Evolutionary conservation across 441 rosid genomes (phyloP).

Genomic region (Manihot esculenta): DNA sequence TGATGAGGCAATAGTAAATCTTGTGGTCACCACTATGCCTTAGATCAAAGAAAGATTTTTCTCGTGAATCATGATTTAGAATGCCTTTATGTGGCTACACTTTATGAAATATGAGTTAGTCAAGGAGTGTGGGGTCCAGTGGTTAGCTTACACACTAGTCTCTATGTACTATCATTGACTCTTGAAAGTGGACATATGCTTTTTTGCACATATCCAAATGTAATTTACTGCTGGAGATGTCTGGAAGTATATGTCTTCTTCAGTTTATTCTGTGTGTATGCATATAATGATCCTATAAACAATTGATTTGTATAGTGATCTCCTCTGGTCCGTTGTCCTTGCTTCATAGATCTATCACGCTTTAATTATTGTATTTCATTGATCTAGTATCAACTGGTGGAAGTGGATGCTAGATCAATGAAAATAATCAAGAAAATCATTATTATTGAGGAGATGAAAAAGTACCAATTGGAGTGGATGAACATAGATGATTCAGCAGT

Average conservation of each 20-base stretch:
- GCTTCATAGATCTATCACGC: neutral
- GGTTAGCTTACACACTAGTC: conserved; percentile 11
- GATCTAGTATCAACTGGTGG: too few species aligned
- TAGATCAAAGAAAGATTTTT: neutral
- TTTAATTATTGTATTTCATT: neutral
- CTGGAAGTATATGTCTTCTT: conserved; percentile 1
- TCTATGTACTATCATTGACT: conserved; percentile 7
- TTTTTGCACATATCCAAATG: neutral
- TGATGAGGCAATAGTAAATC: conserved; percentile 7
- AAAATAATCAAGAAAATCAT: neutral
- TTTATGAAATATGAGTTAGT: neutral
- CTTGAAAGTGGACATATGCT: conserved; percentile 9
- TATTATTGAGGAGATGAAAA: neutral
- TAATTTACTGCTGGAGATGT: conserved; percentile 1
- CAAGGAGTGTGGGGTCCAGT: conserved; percentile 1
- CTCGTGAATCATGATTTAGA: neutral
- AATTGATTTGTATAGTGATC: too few species aligned
- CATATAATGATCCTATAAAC: neutral
- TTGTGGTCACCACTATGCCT: conserved; percentile 11
- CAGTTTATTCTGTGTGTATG: neutral
- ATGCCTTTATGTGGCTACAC: neutral
- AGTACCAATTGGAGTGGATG: neutral
- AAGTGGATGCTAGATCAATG: neutral
- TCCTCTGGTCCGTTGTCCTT: too few species aligned
- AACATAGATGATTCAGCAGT: neutral